Evolutionary conservation across 2,329 filamentous ascomycete genomes (phyloP), one percentile per base, ranked within the genome.

Genomic region (Lojkania enalia): DNA sequence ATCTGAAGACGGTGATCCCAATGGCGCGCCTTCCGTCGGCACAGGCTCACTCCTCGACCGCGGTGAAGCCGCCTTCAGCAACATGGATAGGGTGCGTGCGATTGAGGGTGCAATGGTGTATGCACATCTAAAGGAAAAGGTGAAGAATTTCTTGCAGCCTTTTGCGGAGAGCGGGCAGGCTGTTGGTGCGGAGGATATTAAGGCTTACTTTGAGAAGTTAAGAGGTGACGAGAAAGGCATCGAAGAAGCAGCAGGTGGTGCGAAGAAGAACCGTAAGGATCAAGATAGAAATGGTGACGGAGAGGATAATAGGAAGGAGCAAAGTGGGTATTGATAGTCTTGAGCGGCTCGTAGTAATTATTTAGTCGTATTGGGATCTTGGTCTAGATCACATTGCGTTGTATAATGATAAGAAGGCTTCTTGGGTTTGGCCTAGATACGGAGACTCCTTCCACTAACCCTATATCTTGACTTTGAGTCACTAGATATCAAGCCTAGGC

Each of bases 91-190:
- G 2, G 92, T 97, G 5, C 81, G 86, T 12, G 94, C 94, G 3
- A 96, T 99, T 44, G 70, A 99, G 69, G 94, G 94, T 13, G 92
- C 95, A 35, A 96, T 97, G 90, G 92, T 91, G 0, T 99, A 97
- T 72, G 96, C 97, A 61, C 87, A 95, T 61, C 80, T 99, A 48
- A 94, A 95, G 64, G 91, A 97, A 63, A 91, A 92, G 66, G 83
- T 99, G n/a, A 96, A 92, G 76, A 85, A 86, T 0, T 97, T 99
- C 67, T 83, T 99, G 61, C 84, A 91, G 71, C 87, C 95, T 32
- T 99, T 96, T 67, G 94, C 94, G 0, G 90, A 96, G 65, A 95
- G 86, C 51, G 92, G 92, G 1, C 77, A 88, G 69, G 85, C 88
- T 0, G 91, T 99, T 16, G 86, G 90, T 1, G 92, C 92, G 1